Percentiles rank a stretch among this genome's conserved stretches.
Conservation (phyloP, 2,329 filamentous ascomycete species). For the Arthrobotrys iridis region DNA sequence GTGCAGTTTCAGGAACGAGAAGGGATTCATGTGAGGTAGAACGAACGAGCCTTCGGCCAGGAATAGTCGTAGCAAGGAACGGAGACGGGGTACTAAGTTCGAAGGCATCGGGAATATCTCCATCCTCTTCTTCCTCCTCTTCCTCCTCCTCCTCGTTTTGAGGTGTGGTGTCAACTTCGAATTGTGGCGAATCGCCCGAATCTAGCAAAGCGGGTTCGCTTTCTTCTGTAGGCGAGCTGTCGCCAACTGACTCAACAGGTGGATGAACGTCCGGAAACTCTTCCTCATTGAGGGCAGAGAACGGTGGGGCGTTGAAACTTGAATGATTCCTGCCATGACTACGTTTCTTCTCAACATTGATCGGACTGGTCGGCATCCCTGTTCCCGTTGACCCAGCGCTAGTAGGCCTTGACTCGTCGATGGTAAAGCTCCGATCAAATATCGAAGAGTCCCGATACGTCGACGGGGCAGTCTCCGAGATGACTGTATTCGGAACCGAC, state of each 20-base stretch:
- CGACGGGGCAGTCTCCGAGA: constrained; percentile 68
- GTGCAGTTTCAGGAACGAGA: constrained; percentile 40
- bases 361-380: constrained; percentile 69
- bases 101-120: constrained; percentile 44
- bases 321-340: constrained; percentile 30
- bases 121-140: constrained; percentile 20
- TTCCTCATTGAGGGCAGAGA: constrained; percentile 41
- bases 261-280: constrained; percentile 34
- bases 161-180: constrained; percentile 19
- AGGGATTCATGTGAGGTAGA: constrained; percentile 51
- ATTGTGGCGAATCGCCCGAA: constrained; percentile 39
- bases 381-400: constrained; percentile 80
- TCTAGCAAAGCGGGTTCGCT: constrained; percentile 1
- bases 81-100: constrained; percentile 48
- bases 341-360: constrained; percentile 36
- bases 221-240: constrained; percentile 30
- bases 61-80: constrained; percentile 51
- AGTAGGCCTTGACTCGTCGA: constrained; percentile 75
- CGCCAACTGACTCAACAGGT: constrained; percentile 21
- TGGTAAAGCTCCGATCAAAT: constrained; percentile 77
- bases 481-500: constrained; percentile 62
- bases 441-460: constrained; percentile 76
- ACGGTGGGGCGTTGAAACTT: constrained; percentile 32
- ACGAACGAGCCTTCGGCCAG: constrained; percentile 45
- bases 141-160: constrained; percentile 45